These are phyloP conservation scores for Fomitopsis pulvina DNA, from an alignment of 768 basidiomycete genomes.

Conservation along the genomic window DNA sequence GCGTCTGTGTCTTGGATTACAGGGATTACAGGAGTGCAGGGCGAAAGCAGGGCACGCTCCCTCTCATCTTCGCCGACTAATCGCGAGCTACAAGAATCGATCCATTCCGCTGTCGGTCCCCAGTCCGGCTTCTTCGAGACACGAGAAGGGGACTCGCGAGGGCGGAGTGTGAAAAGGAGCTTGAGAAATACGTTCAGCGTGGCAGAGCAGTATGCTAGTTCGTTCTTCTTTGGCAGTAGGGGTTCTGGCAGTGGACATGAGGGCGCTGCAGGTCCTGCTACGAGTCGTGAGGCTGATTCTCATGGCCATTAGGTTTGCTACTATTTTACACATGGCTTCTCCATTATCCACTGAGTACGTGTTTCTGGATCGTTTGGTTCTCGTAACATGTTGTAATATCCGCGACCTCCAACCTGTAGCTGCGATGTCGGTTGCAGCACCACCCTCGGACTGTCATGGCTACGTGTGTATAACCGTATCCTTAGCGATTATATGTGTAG, in stretches of 20 bases:
- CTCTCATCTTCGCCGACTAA: constrained; percentile 27
- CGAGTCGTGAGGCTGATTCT: constrained; percentile 14
- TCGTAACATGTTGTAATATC: neutral
- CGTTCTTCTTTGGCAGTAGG: constrained; percentile 57
- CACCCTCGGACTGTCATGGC: neutral
- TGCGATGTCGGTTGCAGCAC: neutral
- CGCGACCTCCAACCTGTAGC: neutral
- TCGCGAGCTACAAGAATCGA: constrained; percentile 37
- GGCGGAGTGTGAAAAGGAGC: constrained; percentile 57
- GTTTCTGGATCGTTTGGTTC: neutral
- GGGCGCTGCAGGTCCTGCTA: constrained; percentile 12
- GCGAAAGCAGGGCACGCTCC: constrained; percentile 13
- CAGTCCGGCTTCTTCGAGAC: constrained; percentile 6
- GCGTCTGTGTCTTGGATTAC: constrained; percentile 9
- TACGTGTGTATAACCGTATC: neutral
- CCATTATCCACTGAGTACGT: neutral
- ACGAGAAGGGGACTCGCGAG: constrained; percentile 36
- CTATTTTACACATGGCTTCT: constrained; percentile 1
- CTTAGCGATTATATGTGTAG: neutral
- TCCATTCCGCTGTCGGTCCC: constrained; percentile 26
- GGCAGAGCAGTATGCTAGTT: constrained; percentile 64
- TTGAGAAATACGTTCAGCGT: constrained; percentile 61
- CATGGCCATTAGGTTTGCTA: constrained; percentile 13
- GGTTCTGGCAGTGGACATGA: constrained; percentile 12
- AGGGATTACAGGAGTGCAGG: constrained; percentile 5